These are phyloP conservation scores for Mycena albidolilacea DNA, from an alignment of 768 basidiomycete genomes.

Conservation along the genomic window DNA sequence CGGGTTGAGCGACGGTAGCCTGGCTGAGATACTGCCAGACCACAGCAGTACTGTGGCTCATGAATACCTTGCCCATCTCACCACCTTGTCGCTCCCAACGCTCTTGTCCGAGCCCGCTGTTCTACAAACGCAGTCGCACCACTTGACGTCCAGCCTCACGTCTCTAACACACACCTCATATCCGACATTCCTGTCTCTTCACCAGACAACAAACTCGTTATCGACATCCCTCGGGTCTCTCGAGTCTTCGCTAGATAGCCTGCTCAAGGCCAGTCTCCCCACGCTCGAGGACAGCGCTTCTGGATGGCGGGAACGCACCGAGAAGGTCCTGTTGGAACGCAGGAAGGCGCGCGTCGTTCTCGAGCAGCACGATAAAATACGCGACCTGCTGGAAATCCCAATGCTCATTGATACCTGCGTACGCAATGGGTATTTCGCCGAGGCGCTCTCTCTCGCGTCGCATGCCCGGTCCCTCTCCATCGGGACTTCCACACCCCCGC, in stretches of 20 bases:
- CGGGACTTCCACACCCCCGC: slow-evolving; percentile 59
- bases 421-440: slow-evolving; percentile 91
- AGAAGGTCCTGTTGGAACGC: slow-evolving; percentile 80
- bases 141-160: slow-evolving; percentile 90
- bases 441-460: slow-evolving; percentile 87
- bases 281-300: slow-evolving; percentile 81
- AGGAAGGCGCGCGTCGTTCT: slow-evolving; percentile 87
- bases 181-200: slow-evolving; percentile 92
- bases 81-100: slow-evolving; percentile 74
- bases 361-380: slow-evolving; percentile 94
- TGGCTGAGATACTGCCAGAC: slow-evolving; percentile 28
- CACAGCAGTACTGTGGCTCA: slow-evolving; percentile 46
- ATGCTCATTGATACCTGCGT: slow-evolving; percentile 94
- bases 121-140: slow-evolving; percentile 88
- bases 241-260: slow-evolving; percentile 77
- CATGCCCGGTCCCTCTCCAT: slow-evolving; percentile 73
- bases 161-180: slow-evolving; percentile 93
- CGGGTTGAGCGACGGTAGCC: slow-evolving; percentile 22
- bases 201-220: slow-evolving; percentile 83
- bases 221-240: slow-evolving; percentile 81
- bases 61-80: slow-evolving; percentile 76
- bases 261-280: slow-evolving; percentile 80
- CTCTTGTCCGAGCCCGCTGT: slow-evolving; percentile 82
- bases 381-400: slow-evolving; percentile 93
- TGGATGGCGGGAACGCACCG: slow-evolving; percentile 81